Evolutionary conservation across 192 early-diverging fungal genomes (phyloP).

Genomic region (Coemansia sp.): DNA sequence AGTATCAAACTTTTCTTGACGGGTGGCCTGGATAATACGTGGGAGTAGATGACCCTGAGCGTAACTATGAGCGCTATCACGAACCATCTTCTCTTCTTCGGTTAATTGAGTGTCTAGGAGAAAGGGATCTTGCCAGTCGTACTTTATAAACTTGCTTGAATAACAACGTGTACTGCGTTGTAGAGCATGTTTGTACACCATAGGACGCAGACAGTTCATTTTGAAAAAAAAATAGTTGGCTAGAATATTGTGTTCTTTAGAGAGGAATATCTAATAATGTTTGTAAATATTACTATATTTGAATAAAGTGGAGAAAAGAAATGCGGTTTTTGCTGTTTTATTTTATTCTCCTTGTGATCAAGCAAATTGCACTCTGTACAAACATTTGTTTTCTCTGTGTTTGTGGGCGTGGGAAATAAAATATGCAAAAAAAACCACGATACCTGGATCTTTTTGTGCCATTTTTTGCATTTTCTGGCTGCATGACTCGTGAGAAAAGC

Average conservation of each 20-base stretch:
- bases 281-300: too few species aligned
- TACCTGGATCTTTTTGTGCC: background rate
- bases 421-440: background rate
- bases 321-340: too few species aligned
- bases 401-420: background rate
- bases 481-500: background rate
- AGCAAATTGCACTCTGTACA: too few species aligned
- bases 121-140: conserved; percentile 83
- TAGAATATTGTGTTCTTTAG: too few species aligned
- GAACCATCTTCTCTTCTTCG: conserved; percentile 83
- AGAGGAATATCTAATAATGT: too few species aligned
- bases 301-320: background rate
- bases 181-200: too few species aligned
- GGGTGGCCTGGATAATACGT: conserved; percentile 78
- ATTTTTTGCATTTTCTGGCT: background rate
- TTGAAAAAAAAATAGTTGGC: too few species aligned
- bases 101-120: conserved; percentile 80
- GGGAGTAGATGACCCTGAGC: conserved; percentile 87
- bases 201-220: too few species aligned
- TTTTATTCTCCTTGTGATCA: too few species aligned
- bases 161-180: too few species aligned
- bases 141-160: conserved; percentile 59
- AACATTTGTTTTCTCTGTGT: too few species aligned
- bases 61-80: conserved; percentile 81
- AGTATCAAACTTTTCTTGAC: conserved; percentile 83